Percentiles rank a stretch among this genome's conserved stretches.
Evolutionary conservation across 1,139 yeast species (phyloP).

Genomic region (Hemisphaericaspora xylofermentans): DNA sequence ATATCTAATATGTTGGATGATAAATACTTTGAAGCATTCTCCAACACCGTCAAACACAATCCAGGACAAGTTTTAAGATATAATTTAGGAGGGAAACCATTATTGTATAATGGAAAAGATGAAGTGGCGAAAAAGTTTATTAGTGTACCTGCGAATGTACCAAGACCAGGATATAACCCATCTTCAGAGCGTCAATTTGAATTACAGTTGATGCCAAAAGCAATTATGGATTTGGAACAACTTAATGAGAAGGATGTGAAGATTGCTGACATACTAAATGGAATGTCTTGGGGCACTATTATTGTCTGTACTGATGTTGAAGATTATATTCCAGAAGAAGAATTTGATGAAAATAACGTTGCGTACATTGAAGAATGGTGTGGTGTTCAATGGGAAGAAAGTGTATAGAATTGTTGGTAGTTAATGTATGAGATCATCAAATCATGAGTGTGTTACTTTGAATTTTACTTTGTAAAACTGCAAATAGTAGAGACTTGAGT

Average conservation of each 20-base stretch:
- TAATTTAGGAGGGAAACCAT: constrained; percentile 71
- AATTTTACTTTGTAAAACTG: too few relatives aligned
- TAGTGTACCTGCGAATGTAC: constrained; percentile 33
- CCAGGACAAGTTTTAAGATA: constrained; percentile 86
- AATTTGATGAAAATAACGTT: constrained; percentile 61
- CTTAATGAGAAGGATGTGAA: constrained; percentile 26
- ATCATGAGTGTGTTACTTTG: too few relatives aligned
- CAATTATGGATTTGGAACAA: constrained; percentile 77
- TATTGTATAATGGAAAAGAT: constrained; percentile 68
- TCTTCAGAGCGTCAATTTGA: constrained; percentile 69
- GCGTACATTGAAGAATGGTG: constrained; percentile 90
- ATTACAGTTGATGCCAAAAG: constrained; percentile 90
- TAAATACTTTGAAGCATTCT: constrained; percentile 74
- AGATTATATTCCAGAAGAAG: constrained; percentile 59
- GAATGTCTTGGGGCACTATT: constrained; percentile 98
- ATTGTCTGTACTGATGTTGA: constrained; percentile 77
- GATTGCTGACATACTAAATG: constrained; percentile 52
- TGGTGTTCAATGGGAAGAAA: constrained; percentile 94
- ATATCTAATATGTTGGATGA: constrained; percentile 65
- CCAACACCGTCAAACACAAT: constrained; percentile 71
- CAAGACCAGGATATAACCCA: constrained; percentile 61
- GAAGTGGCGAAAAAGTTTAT: constrained; percentile 45
- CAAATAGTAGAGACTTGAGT: too few relatives aligned
- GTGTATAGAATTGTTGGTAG: constrained; percentile 21
- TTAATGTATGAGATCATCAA: background rate